Evolutionary conservation across 768 basidiomycete genomes (phyloP).

Genomic region (Mycena maculata): DNA sequence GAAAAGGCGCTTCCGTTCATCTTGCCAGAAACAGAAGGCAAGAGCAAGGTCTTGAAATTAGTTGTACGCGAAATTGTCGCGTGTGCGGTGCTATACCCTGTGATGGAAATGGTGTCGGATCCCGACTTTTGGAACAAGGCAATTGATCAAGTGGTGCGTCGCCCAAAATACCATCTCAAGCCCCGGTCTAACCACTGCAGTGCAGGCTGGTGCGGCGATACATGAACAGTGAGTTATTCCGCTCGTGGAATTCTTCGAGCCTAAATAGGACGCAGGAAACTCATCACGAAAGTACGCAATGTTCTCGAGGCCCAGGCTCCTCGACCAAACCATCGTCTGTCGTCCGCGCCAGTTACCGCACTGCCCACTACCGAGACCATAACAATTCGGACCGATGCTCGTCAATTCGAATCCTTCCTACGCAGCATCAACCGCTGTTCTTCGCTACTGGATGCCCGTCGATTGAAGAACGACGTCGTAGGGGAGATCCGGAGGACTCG

Average conservation of each 20-base stretch:
- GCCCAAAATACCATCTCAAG: slow-evolving; percentile 2
- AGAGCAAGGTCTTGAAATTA: slow-evolving; percentile 76
- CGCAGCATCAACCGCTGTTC: slow-evolving; percentile 85
- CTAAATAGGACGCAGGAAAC: slow-evolving; percentile 61
- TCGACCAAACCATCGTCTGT: slow-evolving; percentile 56
- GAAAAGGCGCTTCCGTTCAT: slow-evolving; percentile 78
- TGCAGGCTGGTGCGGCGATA: slow-evolving; percentile 62
- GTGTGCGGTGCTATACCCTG: slow-evolving; percentile 84
- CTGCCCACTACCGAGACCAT: slow-evolving; percentile 72
- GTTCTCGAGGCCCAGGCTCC: slow-evolving; percentile 86
- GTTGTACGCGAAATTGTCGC: slow-evolving; percentile 86
- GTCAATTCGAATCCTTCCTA: slow-evolving; percentile 92
- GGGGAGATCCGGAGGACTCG: slow-evolving; percentile 91
- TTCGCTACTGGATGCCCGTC: slow-evolving; percentile 87
- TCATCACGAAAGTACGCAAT: slow-evolving; percentile 89
- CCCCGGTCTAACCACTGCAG: slow-evolving; percentile 8
- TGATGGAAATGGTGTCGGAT: slow-evolving; percentile 94
- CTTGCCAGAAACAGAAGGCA: slow-evolving; percentile 80
- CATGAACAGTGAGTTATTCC: slow-evolving; percentile 57
- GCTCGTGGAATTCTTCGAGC: slow-evolving; percentile 9
- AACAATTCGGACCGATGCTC: slow-evolving; percentile 81
- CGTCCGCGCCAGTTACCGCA: slow-evolving; percentile 49
- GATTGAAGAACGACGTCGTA: slow-evolving; percentile 91
- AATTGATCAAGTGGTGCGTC: slow-evolving; percentile 90
- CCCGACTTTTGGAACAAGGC: slow-evolving; percentile 97